Evolutionary conservation across 139 green algal species (phyloP), one percentile per base, ranked within the genome.

Genomic region (Dunaliella primolecta): DNA sequence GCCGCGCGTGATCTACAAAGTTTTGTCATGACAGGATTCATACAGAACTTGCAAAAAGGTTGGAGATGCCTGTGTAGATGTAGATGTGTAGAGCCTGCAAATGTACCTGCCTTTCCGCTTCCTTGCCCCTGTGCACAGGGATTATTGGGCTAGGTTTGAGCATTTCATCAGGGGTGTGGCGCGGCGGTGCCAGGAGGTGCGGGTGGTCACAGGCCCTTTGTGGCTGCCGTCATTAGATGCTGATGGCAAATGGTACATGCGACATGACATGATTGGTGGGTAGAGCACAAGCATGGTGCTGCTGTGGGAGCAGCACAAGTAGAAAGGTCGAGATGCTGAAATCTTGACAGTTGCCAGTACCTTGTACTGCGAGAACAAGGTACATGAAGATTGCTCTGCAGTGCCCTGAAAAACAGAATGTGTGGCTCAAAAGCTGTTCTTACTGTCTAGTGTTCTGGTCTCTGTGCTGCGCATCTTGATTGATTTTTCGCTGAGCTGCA

Each of bases 121-220:
- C n/a, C n/a, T n/a, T n/a, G n/a, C n/a, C n/a, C n/a, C n/a, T n/a
- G n/a, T n/a, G n/a, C n/a, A n/a, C 80, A 91, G 95, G 75, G 95
- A 98, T 89, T 99, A 98, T 88, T 99, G 96, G 96, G 95, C 94
- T 20, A 91, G 96, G 1, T 98, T 99, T 88, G 96, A 99, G 87
- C 89, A 92, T 36, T 98, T 95, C 82, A 87, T 96, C 0, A 93
- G 93, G 87, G 84, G 94, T 57, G 72, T 95, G 33, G 89, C 87
- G 7, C 84, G 83, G 21, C 80, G 56, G 25, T 37, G 24, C 46
- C 88, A 92, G 21, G 91, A 94, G 25, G 93, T 98, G 81, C 97
- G 90, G 82, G 87, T 98, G 0, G 74, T 96, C 31, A 98, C 95
- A 0, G 96, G 96, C 2, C 96, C 96, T 21, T 88, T 98, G 71